Evolutionary conservation across 495 filamentous ascomycete species (phyloP).

Genomic region (Annulohypoxylon nitens): DNA sequence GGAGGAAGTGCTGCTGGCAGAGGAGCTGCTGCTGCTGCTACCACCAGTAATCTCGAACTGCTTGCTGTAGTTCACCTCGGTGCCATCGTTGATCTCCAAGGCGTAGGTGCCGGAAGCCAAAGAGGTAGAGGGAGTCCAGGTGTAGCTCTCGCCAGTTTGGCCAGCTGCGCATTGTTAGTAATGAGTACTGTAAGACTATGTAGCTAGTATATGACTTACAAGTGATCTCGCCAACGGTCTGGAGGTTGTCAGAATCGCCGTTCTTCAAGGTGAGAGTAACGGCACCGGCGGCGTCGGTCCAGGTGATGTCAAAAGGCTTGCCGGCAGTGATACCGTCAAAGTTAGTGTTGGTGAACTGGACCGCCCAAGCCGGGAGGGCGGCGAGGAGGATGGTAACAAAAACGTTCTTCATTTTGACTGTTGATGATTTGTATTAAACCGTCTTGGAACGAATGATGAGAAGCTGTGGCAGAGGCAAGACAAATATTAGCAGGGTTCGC

Average conservation of each 20-base stretch:
- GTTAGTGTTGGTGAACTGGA: constrained; percentile 58
- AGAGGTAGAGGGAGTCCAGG: constrained; percentile 50
- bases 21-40: constrained; percentile 30
- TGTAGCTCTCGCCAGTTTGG: constrained; percentile 51
- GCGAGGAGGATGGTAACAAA: constrained; percentile 51
- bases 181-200: not conserved
- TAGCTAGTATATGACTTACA: constrained; percentile 46
- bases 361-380: constrained; percentile 57
- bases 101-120: constrained; percentile 59
- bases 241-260: constrained; percentile 52
- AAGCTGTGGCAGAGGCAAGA: constrained; percentile 9
- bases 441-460: constrained; percentile 47
- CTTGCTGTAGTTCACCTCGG: constrained; percentile 58
- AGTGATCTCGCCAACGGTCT: constrained; percentile 52
- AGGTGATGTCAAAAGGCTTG: constrained; percentile 58
- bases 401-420: constrained; percentile 61
- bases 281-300: constrained; percentile 53
- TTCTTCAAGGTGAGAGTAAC: constrained; percentile 58
- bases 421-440: constrained; percentile 33
- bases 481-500: constrained; percentile 21
- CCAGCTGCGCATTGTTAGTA: constrained; percentile 48
- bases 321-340: constrained; percentile 54
- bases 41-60: constrained; percentile 54
- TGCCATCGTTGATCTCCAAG: constrained; percentile 56
- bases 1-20: constrained; percentile 44